Evolutionary conservation across 176 grass and related monocot genomes (phyloP), one percentile per base, ranked within the genome.

Genomic region (Musa troglodytarum): DNA sequence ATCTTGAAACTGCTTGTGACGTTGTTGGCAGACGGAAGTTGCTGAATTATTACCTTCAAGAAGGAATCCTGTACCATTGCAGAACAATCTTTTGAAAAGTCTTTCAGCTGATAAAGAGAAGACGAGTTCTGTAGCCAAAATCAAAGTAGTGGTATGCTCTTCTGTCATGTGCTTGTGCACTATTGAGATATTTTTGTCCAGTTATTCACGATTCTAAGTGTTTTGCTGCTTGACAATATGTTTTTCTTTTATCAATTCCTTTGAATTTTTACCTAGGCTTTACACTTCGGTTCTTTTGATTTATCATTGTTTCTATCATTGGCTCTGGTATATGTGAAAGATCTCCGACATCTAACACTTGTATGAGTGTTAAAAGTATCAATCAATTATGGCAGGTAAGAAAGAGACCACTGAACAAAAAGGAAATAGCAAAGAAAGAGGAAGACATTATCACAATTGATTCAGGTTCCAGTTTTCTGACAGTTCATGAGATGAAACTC

Each of bases 321-420:
- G 34, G 34, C 34, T 43, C 63, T 15, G 24, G 23, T 2, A 25
- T 65, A 10, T 25, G 20, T 68, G 28, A 19, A 11, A 43, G 19
- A 49, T 49, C 15, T 49, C 13, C 26, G 34, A 43, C 26, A 49
- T 68, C 49, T 68, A 14, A 12, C 26, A 68, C 4, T 5, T 43
- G 34, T n/a, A 62, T 62, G 57, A 19, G 17, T 62, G 7, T 19
- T 62, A 62, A 62, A 61, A 62, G 20, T 6, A 17, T 17, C 9
- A 19, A 58, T 24, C 50, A 54, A 50, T 73, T 53, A 54, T 73
- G 68, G 56, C 65, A 89, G 87, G 83, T 89, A 49, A 78, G 87
- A 52, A 89, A 89, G 56, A 89, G 87, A 51, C 87, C 83, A 79
- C 69, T 89, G 43, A 89, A 89, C 72, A 89, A 83, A 74, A 89